Base-by-base conservation (phyloP, 2,329 filamentous ascomycete species). In the Clonostachys chloroleuca region DNA sequence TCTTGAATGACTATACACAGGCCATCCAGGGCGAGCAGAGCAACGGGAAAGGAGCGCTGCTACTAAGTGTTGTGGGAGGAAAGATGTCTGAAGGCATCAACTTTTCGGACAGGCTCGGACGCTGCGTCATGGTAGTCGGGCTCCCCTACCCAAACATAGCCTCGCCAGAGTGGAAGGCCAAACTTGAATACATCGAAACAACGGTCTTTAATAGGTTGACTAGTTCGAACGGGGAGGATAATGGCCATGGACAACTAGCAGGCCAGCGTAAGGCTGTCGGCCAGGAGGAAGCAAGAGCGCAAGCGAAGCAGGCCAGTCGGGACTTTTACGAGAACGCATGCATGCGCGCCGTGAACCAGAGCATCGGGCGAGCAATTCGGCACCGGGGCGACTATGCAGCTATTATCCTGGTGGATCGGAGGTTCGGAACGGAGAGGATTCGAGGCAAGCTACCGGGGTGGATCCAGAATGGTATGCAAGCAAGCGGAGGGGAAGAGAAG, bases 1-100 rank as follows among this genome's bases (percentile, higher is more conserved):
- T 92, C 0, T 79, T 99, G 5, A 70, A 78, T 35, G 76, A 82
- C 14, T 99, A 97, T 64, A 82, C 81, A 8, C 67, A 77, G 20
- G 83, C 86, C 4, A 84, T 97, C 36, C 59, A 80, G 2, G 69
- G 74, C 63, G 42, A 45, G 61, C 39, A 75, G 65, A 43, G 40
- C 5, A 20, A n/a, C 2, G 44, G 51, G 5, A 59, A 78, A 43
- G 92, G 92, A 0, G 92, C 88, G 0, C 70, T 97, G 0, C 78
- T 99, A 0, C 79, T 99, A 24, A 92, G 90, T 46, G 92, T 99
- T 4, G 86, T 99, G 4, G 92, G 92, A 47, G 94, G 94, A 13
- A 95, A 92, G 55, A 86, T 99, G 69, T 95, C 89, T 49, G 94
- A 99, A 68, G 94, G 94, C 54, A 99, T 99, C 70, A 99, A 99